phyloP scores from a whole-genome alignment of 176 grass and related monocot species.

The Hordeum marinum region DNA sequence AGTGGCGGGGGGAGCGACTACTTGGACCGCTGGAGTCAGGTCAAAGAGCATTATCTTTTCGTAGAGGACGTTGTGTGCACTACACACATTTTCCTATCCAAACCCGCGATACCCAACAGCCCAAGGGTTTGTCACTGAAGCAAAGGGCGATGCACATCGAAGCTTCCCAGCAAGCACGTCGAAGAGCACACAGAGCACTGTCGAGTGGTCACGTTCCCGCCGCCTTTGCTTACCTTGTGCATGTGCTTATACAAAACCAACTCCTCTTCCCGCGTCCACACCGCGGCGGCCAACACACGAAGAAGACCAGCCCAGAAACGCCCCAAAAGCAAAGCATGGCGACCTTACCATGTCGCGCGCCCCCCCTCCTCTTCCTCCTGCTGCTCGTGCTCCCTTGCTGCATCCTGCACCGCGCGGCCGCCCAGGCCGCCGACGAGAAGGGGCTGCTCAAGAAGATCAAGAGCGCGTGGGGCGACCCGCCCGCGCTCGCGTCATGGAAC shows the following conservation, averaged over 20 bases:
- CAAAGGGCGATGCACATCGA: background rate
- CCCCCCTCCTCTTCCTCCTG: constrained; percentile 26
- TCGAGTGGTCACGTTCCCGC: background rate
- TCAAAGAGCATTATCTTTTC: background rate
- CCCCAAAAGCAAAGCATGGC: constrained; percentile 29
- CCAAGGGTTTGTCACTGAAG: background rate
- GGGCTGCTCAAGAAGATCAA: constrained; percentile 48
- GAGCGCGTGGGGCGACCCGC: constrained; percentile 36
- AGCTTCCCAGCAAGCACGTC: background rate
- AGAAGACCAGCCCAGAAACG: background rate
- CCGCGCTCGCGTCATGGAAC: constrained; percentile 44
- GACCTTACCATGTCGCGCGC: background rate
- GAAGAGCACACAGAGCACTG: background rate
- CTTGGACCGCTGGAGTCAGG: background rate
- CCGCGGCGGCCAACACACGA: background rate
- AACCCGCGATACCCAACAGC: background rate
- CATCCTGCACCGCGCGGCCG: background rate
- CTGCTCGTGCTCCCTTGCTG: background rate
- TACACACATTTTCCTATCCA: background rate
- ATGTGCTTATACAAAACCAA: background rate
- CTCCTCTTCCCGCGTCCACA: background rate
- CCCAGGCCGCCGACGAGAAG: constrained; percentile 34
- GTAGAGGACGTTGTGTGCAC: background rate
- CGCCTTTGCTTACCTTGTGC: background rate
- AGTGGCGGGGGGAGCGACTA: background rate